A percentile compares a stretch with the other conserved stretches of the same genome.
Conservation (phyloP, 352 stramenopile genomes). For the Labyrinthula sp. region DNA sequence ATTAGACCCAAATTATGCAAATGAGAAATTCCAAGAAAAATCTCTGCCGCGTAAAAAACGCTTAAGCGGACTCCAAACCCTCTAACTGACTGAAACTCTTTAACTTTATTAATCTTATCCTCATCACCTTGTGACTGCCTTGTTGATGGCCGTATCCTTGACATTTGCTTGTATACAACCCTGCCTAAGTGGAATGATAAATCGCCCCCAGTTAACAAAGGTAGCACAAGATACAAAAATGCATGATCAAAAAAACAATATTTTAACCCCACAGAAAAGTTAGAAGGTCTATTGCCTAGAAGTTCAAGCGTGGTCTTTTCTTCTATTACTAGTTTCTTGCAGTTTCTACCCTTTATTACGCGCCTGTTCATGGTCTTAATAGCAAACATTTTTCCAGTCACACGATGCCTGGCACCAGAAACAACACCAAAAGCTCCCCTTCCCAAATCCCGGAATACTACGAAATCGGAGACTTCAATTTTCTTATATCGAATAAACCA, state of each 20-base stretch:
- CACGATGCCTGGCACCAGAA: constrained; percentile 42
- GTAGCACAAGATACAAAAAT: constrained; percentile 66
- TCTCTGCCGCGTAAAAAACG: constrained; percentile 63
- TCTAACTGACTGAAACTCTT: too few relatives aligned
- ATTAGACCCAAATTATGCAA: constrained; percentile 43
- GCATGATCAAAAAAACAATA: constrained; percentile 62
- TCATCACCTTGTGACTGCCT: too few relatives aligned
- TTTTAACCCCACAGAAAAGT: constrained; percentile 65
- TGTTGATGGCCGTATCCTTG: constrained; percentile 45
- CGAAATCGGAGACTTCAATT: too few relatives aligned
- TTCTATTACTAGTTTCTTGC: constrained; percentile 30
- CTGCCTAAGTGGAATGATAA: constrained; percentile 40
- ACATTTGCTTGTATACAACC: too few relatives aligned
- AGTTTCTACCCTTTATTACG: constrained; percentile 65
- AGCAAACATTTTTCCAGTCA: constrained; percentile 58
- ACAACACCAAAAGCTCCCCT: constrained; percentile 94
- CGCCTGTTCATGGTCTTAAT: constrained; percentile 69
- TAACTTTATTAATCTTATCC: too few relatives aligned
- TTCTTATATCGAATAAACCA: constrained; percentile 32
- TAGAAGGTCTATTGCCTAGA: constrained; percentile 17
- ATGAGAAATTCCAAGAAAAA: constrained; percentile 32
- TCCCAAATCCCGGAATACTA: constrained; percentile 83
- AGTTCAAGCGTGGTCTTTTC: constrained; percentile 19
- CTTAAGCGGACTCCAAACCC: too few relatives aligned
- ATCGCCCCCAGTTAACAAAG: constrained; percentile 68